These are phyloP conservation scores for Picea sitchensis DNA, from an alignment of 75 land plant species.

Conservation along the genomic window DNA sequence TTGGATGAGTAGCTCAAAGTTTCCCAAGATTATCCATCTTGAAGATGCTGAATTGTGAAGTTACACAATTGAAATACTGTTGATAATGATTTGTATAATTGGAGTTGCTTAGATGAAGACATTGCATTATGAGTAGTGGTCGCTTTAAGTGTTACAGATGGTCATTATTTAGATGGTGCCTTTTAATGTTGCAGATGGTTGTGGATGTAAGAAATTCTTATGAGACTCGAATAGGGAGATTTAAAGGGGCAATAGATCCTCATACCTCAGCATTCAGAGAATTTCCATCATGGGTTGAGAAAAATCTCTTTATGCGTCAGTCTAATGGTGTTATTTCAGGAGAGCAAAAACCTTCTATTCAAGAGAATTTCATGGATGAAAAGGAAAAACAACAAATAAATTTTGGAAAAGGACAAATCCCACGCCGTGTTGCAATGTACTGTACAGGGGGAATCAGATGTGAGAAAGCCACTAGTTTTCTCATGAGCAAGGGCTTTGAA, in stretches of 20 bases:
- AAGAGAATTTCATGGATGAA: slow-evolving; percentile 7
- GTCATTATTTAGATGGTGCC: neutral
- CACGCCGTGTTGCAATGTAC: slow-evolving; percentile 88
- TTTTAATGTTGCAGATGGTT: slow-evolving; percentile 54
- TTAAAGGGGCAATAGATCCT: slow-evolving; percentile 93
- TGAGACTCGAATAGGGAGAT: slow-evolving; percentile 93
- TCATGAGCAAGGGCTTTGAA: slow-evolving; percentile 80
- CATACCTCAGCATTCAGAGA: slow-evolving; percentile 80
- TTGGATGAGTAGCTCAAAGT: neutral
- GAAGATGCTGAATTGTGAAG: neutral
- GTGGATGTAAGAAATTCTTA: slow-evolving; percentile 93
- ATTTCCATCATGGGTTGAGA: slow-evolving; percentile 89
- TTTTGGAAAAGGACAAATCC: slow-evolving; percentile 20
- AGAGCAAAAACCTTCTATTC: neutral
- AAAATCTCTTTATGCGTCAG: slow-evolving; percentile 28
- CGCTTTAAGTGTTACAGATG: neutral
- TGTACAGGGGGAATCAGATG: slow-evolving; percentile 99
- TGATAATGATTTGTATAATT: neutral
- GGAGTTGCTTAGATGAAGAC: neutral
- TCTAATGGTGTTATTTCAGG: slow-evolving; percentile 10
- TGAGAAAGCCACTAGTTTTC: slow-evolving; percentile 95
- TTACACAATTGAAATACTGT: neutral
- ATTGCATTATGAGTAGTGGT: neutral
- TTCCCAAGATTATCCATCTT: neutral
- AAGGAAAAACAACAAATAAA: neutral